Base-by-base conservation (phyloP, 441 rosid genomes). In the Aleurites moluccanus region DNA sequence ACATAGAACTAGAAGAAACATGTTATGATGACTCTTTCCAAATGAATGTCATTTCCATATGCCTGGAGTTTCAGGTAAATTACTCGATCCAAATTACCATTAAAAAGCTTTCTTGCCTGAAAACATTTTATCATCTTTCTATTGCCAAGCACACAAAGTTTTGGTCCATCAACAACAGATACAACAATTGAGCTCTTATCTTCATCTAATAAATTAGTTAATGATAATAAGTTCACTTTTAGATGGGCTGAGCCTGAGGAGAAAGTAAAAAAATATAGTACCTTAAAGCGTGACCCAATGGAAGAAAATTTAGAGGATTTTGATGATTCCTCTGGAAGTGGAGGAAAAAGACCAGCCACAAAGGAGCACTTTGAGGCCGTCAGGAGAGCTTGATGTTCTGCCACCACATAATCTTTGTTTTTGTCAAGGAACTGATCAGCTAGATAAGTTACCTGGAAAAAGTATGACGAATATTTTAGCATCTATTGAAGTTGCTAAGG, bases 361-460 rank as follows among this genome's bases (percentile, higher is more conserved):
- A 97, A 97, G 75, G 89, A 73, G 86, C 95, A 91, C 69, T 72
- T 82, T 53, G 99, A 92, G 76, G 92, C 98, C 13, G 87, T 85
- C 89, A 97, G 86, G 72, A 97, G 92, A 88, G 79, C 98, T 77
- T 97, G 99, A 88, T 97, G 99, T 82, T 97, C 99, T 67, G 99
- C 99, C 81, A 97, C 98, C 27, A 97, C 97, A 79, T 97, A 97
- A 84, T 97, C 99, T 84, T 97, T 97, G 86, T 97, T 97, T 86
- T 97, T 94, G 84, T 97, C 99, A 73, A 97, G 97, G 85, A 97
- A 97, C 85, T 78, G 87, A 82, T 97, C 97, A 35, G 99, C 98
- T 90, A 82, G 89, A 89, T 97, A 97, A 63, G 78, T 80, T 55
- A 97, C 99, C 99, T 97, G 80, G 63, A 68, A 56, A 77, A 57